Evolutionary conservation across 495 filamentous ascomycete species (phyloP).

Genomic region (Aspergillus steynii): DNA sequence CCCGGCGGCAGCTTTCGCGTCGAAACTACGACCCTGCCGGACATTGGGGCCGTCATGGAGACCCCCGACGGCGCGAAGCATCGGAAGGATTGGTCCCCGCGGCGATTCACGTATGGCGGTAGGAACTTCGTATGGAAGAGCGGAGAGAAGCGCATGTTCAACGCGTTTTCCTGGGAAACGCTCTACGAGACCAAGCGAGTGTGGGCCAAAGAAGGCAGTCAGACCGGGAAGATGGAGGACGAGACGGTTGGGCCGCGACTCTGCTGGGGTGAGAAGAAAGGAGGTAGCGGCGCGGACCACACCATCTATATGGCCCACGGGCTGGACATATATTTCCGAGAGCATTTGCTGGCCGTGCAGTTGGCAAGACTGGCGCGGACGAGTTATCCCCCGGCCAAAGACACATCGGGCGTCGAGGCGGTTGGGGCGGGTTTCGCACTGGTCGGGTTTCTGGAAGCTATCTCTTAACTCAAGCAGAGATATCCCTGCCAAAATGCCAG

Average conservation of each 20-base stretch:
- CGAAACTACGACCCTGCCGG: slow-evolving; percentile 15
- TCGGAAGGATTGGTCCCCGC: slow-evolving; percentile 21
- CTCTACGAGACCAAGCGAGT: slow-evolving; percentile 24
- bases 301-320: slow-evolving; percentile 20
- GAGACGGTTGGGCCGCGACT: slow-evolving; percentile 20
- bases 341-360: slow-evolving; percentile 24
- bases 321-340: slow-evolving; percentile 21
- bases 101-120: slow-evolving; percentile 21
- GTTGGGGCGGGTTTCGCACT: not conserved
- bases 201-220: slow-evolving; percentile 21
- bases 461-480: not conserved
- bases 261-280: slow-evolving; percentile 24
- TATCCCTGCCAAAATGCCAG: too few relatives aligned
- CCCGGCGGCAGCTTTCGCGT: slow-evolving; percentile 19
- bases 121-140: slow-evolving; percentile 23
- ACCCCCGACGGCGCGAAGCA: slow-evolving; percentile 18
- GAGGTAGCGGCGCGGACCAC: slow-evolving; percentile 16
- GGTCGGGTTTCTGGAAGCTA: not conserved
- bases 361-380: slow-evolving; percentile 17
- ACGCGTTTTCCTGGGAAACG: slow-evolving; percentile 18
- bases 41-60: slow-evolving; percentile 18
- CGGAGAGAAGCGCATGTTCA: slow-evolving; percentile 17
- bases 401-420: slow-evolving; percentile 17
- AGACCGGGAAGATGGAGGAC: slow-evolving; percentile 22
- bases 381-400: slow-evolving; percentile 21